Base-by-base conservation (phyloP, 352 stramenopile species). In the Phytophthora macrochlamydospora region DNA sequence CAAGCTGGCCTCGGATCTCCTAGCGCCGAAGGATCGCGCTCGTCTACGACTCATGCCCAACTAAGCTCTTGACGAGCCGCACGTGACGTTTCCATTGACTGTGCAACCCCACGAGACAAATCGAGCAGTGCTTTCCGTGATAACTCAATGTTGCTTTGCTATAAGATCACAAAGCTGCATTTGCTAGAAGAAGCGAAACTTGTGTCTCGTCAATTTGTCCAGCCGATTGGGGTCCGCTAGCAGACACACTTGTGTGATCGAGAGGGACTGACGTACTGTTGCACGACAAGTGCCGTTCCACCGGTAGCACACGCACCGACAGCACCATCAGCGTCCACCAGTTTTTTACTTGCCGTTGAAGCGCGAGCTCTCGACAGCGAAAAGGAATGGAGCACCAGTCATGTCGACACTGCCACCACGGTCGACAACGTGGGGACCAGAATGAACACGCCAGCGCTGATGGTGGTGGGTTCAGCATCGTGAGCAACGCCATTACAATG, bases 1-100 rank as follows among this genome's bases (percentile, higher is more conserved):
- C 35, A 79, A 87, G 50, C 67, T 90, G 29, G 79, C 79, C 2
- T 73, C 75, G 0, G 75, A 89, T 2, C 63, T 90, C 7, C 29
- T 74, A 56, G 58, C 49, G 3, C 62, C 57, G 33, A 71, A 65
- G 43, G 44, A n/a, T 14, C 60, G 31, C 18, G 64, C 44, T n/a
- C 51, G 66, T 38, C 53, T 49, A 7, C 37, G 40, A 31, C 42
- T 75, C n/a, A 67, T 67, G 56, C 40, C 62, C 3, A 65, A 51
- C 55, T 65, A 60, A 44, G 18, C 18, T 13, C 46, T 31, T 18
- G 28, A 29, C 18, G 12, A 48, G 30, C 43, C 18, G 18, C 37
- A 42, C 29, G 42, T 32, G 30, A 5, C 13, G 12, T 28, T 57
- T 24, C 29, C 7, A 29, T 14, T 37, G 53, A n/a, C 56, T 49